Evolutionary conservation across 2,329 filamentous ascomycete species (phyloP).

Genomic region (Aspergillus sp.): DNA sequence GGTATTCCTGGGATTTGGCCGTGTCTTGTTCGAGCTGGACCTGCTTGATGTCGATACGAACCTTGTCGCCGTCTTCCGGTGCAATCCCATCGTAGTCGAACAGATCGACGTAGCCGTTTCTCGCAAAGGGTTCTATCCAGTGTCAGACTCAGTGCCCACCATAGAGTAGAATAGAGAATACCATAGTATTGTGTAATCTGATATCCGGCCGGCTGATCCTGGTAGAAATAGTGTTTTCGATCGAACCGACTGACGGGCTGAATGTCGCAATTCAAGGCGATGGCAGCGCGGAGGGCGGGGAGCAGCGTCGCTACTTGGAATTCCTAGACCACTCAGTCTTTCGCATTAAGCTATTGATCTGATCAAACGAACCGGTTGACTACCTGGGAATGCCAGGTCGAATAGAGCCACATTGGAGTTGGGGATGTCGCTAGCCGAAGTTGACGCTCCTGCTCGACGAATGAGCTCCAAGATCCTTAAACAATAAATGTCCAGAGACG

Average conservation of each 20-base stretch:
- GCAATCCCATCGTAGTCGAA: slow-evolving; percentile 74
- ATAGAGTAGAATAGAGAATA: slow-evolving; percentile 11
- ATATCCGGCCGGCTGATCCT: slow-evolving; percentile 93
- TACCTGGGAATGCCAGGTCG: slow-evolving; percentile 83
- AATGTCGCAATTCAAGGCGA: slow-evolving; percentile 76
- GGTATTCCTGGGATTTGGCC: slow-evolving; percentile 81
- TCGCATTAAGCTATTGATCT: neutral
- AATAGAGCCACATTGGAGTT: slow-evolving; percentile 89
- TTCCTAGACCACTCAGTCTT: slow-evolving; percentile 26
- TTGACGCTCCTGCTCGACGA: slow-evolving; percentile 45
- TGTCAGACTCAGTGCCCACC: slow-evolving; percentile 1
- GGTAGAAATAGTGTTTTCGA: slow-evolving; percentile 98
- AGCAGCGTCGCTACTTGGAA: slow-evolving; percentile 81
- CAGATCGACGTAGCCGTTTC: slow-evolving; percentile 67
- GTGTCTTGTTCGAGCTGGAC: slow-evolving; percentile 98
- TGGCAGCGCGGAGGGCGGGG: slow-evolving; percentile 82
- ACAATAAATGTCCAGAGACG: neutral
- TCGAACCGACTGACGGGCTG: slow-evolving; percentile 80
- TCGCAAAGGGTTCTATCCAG: slow-evolving; percentile 54
- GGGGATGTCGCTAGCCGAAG: slow-evolving; percentile 62
- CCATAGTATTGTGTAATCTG: slow-evolving; percentile 96
- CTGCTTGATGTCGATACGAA: slow-evolving; percentile 81
- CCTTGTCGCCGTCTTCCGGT: slow-evolving; percentile 62
- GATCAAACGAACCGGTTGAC: slow-evolving; percentile 59
- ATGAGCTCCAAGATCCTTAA: neutral